Base-by-base conservation (phyloP, 2,329 filamentous ascomycete genomes). In the Aspergillus ruber region DNA sequence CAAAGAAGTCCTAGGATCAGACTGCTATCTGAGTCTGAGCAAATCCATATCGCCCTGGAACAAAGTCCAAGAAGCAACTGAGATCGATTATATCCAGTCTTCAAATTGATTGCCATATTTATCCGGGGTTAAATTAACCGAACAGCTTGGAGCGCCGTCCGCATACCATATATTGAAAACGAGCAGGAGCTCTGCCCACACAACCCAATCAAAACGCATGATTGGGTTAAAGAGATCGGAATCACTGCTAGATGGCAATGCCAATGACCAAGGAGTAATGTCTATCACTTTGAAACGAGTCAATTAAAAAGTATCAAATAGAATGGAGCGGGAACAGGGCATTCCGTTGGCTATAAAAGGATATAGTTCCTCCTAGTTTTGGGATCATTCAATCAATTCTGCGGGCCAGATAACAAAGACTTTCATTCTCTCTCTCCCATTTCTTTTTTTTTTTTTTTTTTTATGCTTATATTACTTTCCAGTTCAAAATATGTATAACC, bases 401-500 rank as follows among this genome's bases (percentile, higher is more conserved):
- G 55, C 60, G 54, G 59, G 59, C 50, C 61, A 63, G 58, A 54
- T 35, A 52, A 52, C 50, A 46, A 48, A 45, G 33, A 51, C 23
- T n/a, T 35, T 46, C 18, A 18, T 52, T 47, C 51, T n/a, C n/a
- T n/a, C n/a, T n/a, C n/a, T n/a, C n/a, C n/a, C n/a, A n/a, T n/a
- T n/a, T n/a, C n/a, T n/a, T n/a, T n/a, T n/a, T 23, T 46, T 56
- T 43, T 40, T 44, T 49, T 17, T 35, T 6, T 17, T 17, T 35
- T 35, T 8, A 15, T 35, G 13, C 4, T 35, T 39, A 7, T 18
- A 23, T 39, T 23, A 45, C 29, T 46, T 27, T 47, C 15, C 7
- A 21, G 21, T 21, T 21, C n/a, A n/a, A 17, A 46, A 49, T 48
- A 65, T 65, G 62, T 51, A 62, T 55, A 60, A 61, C 55, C 59